phyloP scores from a whole-genome alignment of 1,284 basidiomycete species.

The Papiliotrema fonsecae region DNA sequence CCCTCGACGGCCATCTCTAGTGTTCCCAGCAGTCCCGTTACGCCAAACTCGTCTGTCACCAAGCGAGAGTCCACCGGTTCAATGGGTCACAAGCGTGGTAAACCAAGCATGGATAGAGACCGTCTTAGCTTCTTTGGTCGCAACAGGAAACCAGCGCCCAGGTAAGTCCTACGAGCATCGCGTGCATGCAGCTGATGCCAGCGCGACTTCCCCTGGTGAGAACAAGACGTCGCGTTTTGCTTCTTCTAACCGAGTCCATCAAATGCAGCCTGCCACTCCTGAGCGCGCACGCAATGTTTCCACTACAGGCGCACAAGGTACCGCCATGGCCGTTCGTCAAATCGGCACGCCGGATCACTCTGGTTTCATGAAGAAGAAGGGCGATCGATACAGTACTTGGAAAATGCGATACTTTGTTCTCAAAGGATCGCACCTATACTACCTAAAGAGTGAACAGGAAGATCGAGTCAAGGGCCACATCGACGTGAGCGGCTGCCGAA shows the following conservation, averaged over 20 bases:
- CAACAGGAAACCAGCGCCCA: constrained; percentile 72
- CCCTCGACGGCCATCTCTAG: constrained; percentile 20
- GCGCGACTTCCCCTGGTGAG: constrained; percentile 6
- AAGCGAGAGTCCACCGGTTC: constrained; percentile 44
- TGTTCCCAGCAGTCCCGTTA: constrained; percentile 38
- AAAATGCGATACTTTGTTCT: constrained; percentile 90
- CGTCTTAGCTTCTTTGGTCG: constrained; percentile 65
- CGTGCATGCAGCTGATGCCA: constrained; percentile 1
- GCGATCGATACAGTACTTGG: constrained; percentile 90
- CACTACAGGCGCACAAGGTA: not conserved
- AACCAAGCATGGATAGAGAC: constrained; percentile 45
- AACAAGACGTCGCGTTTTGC: constrained; percentile 24
- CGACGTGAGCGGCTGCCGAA: constrained; percentile 86
- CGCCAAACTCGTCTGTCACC: constrained; percentile 23
- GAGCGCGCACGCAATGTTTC: constrained; percentile 13
- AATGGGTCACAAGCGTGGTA: constrained; percentile 44
- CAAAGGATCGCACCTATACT: constrained; percentile 86
- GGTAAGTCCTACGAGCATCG: constrained; percentile 28
- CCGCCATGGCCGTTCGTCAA: constrained; percentile 63
- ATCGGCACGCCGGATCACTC: constrained; percentile 81
- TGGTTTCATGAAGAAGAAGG: constrained; percentile 95
- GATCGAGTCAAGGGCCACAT: constrained; percentile 94
- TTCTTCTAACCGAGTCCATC: constrained; percentile 15
- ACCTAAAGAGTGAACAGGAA: constrained; percentile 75
- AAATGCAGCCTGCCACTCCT: constrained; percentile 32